Evolutionary conservation across 2,329 filamentous ascomycete species (phyloP), one percentile per base, ranked within the genome.

Genomic region (Pseudocercospora musae): DNA sequence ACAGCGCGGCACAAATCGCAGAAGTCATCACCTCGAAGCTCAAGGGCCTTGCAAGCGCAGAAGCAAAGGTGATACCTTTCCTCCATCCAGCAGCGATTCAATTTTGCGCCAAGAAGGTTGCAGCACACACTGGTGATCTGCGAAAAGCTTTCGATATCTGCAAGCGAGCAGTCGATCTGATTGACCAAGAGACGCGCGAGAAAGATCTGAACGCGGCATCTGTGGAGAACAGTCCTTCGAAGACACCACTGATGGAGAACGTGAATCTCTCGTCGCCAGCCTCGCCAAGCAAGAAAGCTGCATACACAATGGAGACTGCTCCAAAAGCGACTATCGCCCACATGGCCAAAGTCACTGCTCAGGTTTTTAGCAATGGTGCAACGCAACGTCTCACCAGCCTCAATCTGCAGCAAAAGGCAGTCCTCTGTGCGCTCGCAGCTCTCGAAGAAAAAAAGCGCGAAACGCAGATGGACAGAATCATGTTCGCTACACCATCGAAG

Each of bases 81-180:
- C 86, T 99, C 62, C 94, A 98, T 72, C 94, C 94, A 0, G 91
- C 92, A 11, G 95, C 95, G 18, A 92, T 99, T 69, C 91, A 96
- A 72, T 87, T 99, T 49, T 96, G 94, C 75, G 90, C 95, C 7
- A 91, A 95, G 75, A 99, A 98, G 75, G 91, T 99, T 15, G 90
- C 95, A 3, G 92, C 90, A 58, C 94, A 98, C 75, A 96, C 92
- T 0, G 95, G 95, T 48, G 95, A 99, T 75, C 78, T 99, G 54
- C 90, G 95, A 64, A 96, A 96, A 76, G 94, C 93, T 0, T 97
- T 98, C 71, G 94, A 97, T 76, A 91, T 99, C 63, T 92, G 94
- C 75, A 89, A 92, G 52, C 87, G 92, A 58, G 92, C 93, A 3
- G 87, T 99, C 60, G 94, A 98, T 75, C 79, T 96, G 21, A 87